A percentile compares a stretch with the other conserved stretches of the same genome.
Evolutionary conservation across 2,329 filamentous ascomycete genomes (phyloP).

Genomic region (Aureobasidium sp.): DNA sequence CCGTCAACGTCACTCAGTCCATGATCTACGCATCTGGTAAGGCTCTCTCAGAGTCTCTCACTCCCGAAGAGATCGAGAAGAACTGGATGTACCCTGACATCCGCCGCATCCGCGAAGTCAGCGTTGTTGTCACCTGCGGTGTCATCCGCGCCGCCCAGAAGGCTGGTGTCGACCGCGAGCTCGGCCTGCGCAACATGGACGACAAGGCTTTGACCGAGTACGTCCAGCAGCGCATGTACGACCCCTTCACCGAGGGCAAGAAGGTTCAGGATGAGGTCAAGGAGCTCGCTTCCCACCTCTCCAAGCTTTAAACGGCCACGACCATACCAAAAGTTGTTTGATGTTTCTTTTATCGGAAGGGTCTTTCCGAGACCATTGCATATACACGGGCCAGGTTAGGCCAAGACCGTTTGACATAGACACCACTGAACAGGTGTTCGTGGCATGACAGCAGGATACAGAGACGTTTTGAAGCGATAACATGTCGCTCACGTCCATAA

Average conservation of each 20-base stretch:
- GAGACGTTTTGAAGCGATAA: not conserved
- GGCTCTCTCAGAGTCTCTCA: slow-evolving; percentile 70
- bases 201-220: slow-evolving; percentile 66
- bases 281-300: slow-evolving; percentile 20
- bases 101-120: slow-evolving; percentile 85
- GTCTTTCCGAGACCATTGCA: not conserved
- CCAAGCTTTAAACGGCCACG: slow-evolving; percentile 9
- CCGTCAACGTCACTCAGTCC: slow-evolving; percentile 76
- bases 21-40: slow-evolving; percentile 96
- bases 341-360: not conserved
- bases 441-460: slow-evolving; percentile 1
- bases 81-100: slow-evolving; percentile 89
- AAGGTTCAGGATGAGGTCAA: slow-evolving; percentile 29
- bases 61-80: slow-evolving; percentile 70
- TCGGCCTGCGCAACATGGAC: slow-evolving; percentile 56
- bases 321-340: not conserved
- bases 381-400: slow-evolving; percentile 6
- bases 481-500: not conserved
- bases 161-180: slow-evolving; percentile 54
- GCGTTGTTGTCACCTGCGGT: slow-evolving; percentile 75
- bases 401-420: not conserved
- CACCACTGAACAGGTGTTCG: not conserved
- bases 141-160: slow-evolving; percentile 88
- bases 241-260: slow-evolving; percentile 42
- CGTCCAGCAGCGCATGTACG: slow-evolving; percentile 47